Evolutionary conservation across 139 green algal genomes (phyloP), one percentile per base, ranked within the genome.

Genomic region (Mesotaenium endlicherianum): DNA sequence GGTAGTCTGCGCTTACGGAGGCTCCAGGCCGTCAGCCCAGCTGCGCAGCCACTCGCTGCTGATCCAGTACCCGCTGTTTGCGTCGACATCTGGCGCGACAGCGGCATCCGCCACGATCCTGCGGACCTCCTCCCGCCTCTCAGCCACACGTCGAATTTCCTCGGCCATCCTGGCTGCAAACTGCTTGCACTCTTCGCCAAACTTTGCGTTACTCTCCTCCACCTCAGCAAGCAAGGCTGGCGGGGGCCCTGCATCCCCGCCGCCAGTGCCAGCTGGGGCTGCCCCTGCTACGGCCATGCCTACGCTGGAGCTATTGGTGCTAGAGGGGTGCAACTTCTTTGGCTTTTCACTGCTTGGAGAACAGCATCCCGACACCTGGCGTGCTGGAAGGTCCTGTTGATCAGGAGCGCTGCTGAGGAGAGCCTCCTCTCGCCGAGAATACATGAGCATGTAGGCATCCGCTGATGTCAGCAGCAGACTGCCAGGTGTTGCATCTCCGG

Each of bases 361-460:
- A n/a, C n/a, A n/a, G n/a, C n/a, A n/a, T n/a, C n/a, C n/a, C n/a
- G n/a, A n/a, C n/a, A n/a, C n/a, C n/a, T n/a, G n/a, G n/a, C n/a
- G n/a, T n/a, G n/a, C n/a, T n/a, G n/a, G n/a, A n/a, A n/a, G n/a
- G n/a, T n/a, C n/a, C n/a, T n/a, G n/a, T n/a, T n/a, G n/a, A n/a
- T n/a, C n/a, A n/a, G n/a, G n/a, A n/a, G n/a, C n/a, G n/a, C n/a
- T n/a, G n/a, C n/a, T n/a, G n/a, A n/a, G n/a, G n/a, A n/a, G n/a
- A 6, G 4, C 67, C 11, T n/a, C 67, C 16, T 80, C 38, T 76
- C 71, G 40, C 55, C 68, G 78, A 38, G 3, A 3, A 31, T 85
- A 85, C 64, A 85, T 70, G 3, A 85, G 67, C 78, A 85, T 85
- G 68, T 85, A 85, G 39, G 78, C 67, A 39, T 85, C 69, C 38